phyloP scores from a whole-genome alignment of 805 yeast genomes.

The Clavispora phyllophila region DNA sequence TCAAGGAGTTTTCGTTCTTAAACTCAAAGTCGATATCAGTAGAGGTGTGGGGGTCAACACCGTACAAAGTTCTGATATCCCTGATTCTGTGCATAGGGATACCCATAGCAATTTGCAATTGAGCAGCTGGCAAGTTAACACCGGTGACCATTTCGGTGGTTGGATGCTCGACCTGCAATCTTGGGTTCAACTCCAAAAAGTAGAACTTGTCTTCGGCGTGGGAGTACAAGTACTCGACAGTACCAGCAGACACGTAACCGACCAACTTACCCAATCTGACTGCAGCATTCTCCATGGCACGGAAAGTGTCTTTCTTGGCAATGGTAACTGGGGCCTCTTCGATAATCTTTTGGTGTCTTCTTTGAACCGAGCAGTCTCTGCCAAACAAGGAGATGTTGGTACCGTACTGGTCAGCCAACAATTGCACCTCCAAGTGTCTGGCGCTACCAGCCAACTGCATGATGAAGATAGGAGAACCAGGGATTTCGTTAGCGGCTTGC shows the following conservation, averaged over 20 bases:
- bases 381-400: conserved; percentile 96
- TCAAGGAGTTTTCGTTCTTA: conserved; percentile 61
- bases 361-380: conserved; percentile 98
- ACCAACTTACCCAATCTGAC: conserved; percentile 94
- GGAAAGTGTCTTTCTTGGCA: conserved; percentile 81
- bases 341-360: conserved; percentile 98
- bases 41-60: conserved; percentile 91
- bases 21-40: conserved; percentile 90
- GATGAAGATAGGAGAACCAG: conserved; percentile 97
- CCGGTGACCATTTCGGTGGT: conserved; percentile 99
- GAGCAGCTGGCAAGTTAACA: conserved; percentile 97
- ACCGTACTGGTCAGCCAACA: conserved; percentile 97
- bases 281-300: conserved; percentile 94
- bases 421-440: conserved; percentile 96
- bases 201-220: conserved; percentile 92
- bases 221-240: conserved; percentile 94
- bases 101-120: conserved; percentile 99
- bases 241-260: conserved; percentile 98
- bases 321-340: conserved; percentile 99
- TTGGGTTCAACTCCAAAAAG: conserved; percentile 94
- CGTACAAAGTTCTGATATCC: conserved; percentile 89
- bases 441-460: conserved; percentile 98
- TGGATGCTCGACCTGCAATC: conserved; percentile 99
- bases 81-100: conserved; percentile 91
- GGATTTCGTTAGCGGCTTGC: conserved; percentile 96